Evolutionary conservation across 2,329 filamentous ascomycete genomes (phyloP).

Genomic region (Dothiorella sarmentorum): DNA sequence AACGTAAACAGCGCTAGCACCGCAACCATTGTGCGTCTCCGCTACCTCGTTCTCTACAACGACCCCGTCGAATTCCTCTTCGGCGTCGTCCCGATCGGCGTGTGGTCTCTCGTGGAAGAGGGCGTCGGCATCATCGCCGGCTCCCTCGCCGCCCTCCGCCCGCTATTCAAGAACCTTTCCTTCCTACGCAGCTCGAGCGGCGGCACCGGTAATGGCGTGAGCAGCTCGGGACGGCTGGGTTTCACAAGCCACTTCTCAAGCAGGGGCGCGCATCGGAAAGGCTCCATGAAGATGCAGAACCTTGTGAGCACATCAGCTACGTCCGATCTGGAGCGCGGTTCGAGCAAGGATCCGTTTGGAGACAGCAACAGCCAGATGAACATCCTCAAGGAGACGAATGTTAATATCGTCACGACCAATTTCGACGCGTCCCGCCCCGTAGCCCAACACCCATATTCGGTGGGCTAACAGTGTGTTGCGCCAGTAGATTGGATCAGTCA

Average conservation of each 20-base stretch:
- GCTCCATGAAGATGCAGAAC: not conserved
- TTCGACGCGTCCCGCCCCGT: no score
- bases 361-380: constrained; percentile 37
- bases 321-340: not conserved
- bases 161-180: constrained; percentile 33
- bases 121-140: constrained; percentile 51
- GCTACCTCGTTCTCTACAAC: constrained; percentile 40
- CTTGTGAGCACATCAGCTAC: not conserved
- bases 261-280: not conserved
- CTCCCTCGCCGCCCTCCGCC: constrained; percentile 46
- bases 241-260: not conserved
- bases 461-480: no score
- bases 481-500: no score
- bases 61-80: constrained; percentile 41
- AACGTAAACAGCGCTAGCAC: constrained; percentile 30
- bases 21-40: constrained; percentile 43
- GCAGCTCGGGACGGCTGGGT: not conserved
- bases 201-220: constrained; percentile 18
- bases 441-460: no score
- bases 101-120: constrained; percentile 50
- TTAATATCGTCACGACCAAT: no score
- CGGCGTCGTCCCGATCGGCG: constrained; percentile 40
- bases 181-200: constrained; percentile 26
- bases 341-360: constrained; percentile 7
- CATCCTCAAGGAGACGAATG: constrained; percentile 38